Percentiles rank a stretch among this genome's conserved stretches.
phyloP scores from a whole-genome alignment of 2,329 filamentous ascomycete genomes.

The Purpureocillium lavendulum region DNA sequence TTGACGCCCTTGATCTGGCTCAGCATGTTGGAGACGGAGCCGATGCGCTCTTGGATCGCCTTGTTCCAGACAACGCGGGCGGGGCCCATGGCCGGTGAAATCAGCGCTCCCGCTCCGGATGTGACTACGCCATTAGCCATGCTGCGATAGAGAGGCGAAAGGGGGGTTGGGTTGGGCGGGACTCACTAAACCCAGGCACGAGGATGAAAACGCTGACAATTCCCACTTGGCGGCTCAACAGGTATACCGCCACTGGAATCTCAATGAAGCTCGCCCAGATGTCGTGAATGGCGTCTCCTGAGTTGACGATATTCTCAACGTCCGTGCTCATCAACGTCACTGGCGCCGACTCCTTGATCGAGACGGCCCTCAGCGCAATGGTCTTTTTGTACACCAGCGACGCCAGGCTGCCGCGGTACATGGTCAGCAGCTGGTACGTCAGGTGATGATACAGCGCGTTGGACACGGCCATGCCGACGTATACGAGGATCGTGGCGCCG shows the following conservation, averaged over 20 bases:
- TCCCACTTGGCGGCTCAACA: slow-evolving; percentile 25
- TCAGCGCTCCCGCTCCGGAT: too few species aligned
- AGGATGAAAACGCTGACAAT: too few species aligned
- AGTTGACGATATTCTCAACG: slow-evolving; percentile 24
- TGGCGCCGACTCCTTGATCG: slow-evolving; percentile 26
- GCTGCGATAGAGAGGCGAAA: background rate
- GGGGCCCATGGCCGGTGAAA: background rate
- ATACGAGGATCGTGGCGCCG: slow-evolving; percentile 29
- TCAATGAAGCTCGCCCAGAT: slow-evolving; percentile 30
- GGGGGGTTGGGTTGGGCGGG: too few species aligned
- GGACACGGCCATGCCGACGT: slow-evolving; percentile 31
- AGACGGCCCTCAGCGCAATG: slow-evolving; percentile 18
- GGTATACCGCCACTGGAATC: slow-evolving; percentile 24
- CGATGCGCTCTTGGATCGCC: background rate
- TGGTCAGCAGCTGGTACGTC: slow-evolving; percentile 25
- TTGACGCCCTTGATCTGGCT: background rate
- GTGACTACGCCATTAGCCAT: too few species aligned
- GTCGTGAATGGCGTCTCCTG: slow-evolving; percentile 21
- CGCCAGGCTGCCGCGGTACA: slow-evolving; percentile 24
- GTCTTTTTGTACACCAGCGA: slow-evolving; percentile 43
- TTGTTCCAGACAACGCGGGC: background rate
- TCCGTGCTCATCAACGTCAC: slow-evolving; percentile 39
- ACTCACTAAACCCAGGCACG: slow-evolving; percentile 17
- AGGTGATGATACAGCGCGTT: slow-evolving; percentile 21
- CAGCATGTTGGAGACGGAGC: background rate